Base-by-base conservation (phyloP, 805 yeast species). In the Clavispora phyllophila region DNA sequence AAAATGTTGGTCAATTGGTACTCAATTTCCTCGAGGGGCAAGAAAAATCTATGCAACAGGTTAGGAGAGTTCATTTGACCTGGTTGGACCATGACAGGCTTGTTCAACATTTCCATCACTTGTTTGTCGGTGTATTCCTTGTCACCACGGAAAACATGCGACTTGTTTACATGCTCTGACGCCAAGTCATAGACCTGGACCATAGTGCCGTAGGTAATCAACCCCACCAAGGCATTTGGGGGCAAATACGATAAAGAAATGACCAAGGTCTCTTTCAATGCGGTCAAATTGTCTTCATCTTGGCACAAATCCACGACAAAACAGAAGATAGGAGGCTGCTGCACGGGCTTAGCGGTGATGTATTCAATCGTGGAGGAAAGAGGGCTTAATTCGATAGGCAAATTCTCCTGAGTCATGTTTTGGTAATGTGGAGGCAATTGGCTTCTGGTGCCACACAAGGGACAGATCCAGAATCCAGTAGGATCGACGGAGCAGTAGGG, bases 301-400 rank as follows among this genome's bases (percentile, higher is more conserved):
- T 91, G 91, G 62, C 96, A 87, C 48, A 88, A 68, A 63, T 90
- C 98, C 50, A 90, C 81, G 24, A 87, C 89, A 58, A 87, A 87
- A 44, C 88, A 66, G 62, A 87, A 90, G 37, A 87, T 78, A 9
- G 97, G 96, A 8, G 96, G 96, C 41, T 79, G 74, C 50, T 78
- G 83, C 19, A 82, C 87, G 5, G 95, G 93, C 57, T 90, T 81
- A 23, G 81, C 75, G 23, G 90, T 77, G 46, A 87, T 79, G 64
- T 90, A 90, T 68, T 90, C 97, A 44, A 89, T 82, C 12, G 96
- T 84, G 15, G 91, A 76, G 43, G 83, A 72, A 44, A 73, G 71
- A 12, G 79, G 77, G 47, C 77, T 73, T 57, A 89, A 75, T 66
- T 90, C 97, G 46, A 84, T 66, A 22, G 98, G 97, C 58, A 88